Conservation (phyloP, 1,284 basidiomycete genomes). For the Ganoderma lingzhi region DNA sequence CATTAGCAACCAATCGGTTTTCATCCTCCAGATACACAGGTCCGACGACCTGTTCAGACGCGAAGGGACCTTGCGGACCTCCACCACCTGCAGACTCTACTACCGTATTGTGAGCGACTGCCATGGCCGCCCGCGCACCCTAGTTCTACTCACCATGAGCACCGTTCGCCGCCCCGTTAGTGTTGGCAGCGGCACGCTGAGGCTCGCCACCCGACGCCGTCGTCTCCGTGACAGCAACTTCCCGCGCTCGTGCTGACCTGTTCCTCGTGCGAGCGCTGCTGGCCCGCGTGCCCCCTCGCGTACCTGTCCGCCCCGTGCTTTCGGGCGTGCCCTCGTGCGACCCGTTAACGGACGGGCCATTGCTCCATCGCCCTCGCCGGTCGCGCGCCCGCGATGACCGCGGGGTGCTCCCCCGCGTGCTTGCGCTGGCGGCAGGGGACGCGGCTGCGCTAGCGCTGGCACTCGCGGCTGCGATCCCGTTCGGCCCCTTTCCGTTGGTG, state of each 20-base stretch:
- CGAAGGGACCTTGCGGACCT: constrained; percentile 21
- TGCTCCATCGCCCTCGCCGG: constrained; percentile 34
- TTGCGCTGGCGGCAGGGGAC: constrained; percentile 21
- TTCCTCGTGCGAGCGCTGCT: constrained; percentile 34
- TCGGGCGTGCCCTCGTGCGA: constrained; percentile 20
- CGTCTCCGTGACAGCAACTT: constrained; percentile 29
- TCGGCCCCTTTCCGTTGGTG: constrained; percentile 31
- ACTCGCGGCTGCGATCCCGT: constrained; percentile 16
- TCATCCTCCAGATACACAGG: constrained; percentile 37
- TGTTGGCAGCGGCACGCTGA: not conserved
- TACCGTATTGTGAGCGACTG: not conserved
- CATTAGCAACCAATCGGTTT: constrained; percentile 29
- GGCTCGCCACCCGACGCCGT: constrained; percentile 17
- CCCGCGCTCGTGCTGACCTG: constrained; percentile 29
- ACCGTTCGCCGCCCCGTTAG: constrained; percentile 20
- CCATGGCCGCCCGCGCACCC: not conserved
- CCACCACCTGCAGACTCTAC: constrained; percentile 12
- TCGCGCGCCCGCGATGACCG: constrained; percentile 31
- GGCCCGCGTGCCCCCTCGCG: constrained; percentile 26
- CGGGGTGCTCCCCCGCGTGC: constrained; percentile 10
- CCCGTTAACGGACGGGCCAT: constrained; percentile 20
- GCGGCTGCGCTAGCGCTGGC: constrained; percentile 11
- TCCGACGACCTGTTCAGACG: constrained; percentile 30
- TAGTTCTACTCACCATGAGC: constrained; percentile 26
- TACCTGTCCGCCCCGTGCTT: constrained; percentile 18